phyloP scores from a whole-genome alignment of 2,329 filamentous ascomycete genomes.

The Phoma sp. region DNA sequence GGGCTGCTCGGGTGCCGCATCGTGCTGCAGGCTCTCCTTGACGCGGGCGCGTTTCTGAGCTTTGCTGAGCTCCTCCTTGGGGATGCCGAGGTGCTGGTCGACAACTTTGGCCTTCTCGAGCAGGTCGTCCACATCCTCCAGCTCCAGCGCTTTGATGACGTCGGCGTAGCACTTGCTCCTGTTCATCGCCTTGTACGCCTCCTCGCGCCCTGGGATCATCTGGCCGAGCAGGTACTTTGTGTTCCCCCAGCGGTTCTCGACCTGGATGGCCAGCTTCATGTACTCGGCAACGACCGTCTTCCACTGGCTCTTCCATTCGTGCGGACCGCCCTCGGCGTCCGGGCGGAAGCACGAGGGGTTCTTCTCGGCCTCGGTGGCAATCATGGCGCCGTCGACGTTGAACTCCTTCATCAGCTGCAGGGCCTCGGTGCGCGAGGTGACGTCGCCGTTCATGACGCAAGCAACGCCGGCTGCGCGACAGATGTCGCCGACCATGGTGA shows the following conservation, averaged over 20 bases:
- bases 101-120: slow-evolving; percentile 67
- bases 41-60: slow-evolving; percentile 54
- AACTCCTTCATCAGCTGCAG: slow-evolving; percentile 75
- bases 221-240: slow-evolving; percentile 90
- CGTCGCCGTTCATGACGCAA: slow-evolving; percentile 95
- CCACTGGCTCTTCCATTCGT: slow-evolving; percentile 68
- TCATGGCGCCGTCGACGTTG: slow-evolving; percentile 95
- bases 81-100: slow-evolving; percentile 69
- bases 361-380: slow-evolving; percentile 88
- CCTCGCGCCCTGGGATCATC: slow-evolving; percentile 80
- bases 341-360: slow-evolving; percentile 88
- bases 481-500: slow-evolving; percentile 80
- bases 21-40: slow-evolving; percentile 26
- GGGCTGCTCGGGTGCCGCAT: slow-evolving; percentile 22
- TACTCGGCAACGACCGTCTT: slow-evolving; percentile 78
- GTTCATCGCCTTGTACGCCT: slow-evolving; percentile 67
- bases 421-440: slow-evolving; percentile 75
- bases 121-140: slow-evolving; percentile 69
- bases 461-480: slow-evolving; percentile 87
- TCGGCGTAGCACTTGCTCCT: slow-evolving; percentile 74
- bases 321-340: slow-evolving; percentile 68
- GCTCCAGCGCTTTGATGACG: slow-evolving; percentile 68
- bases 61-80: slow-evolving; percentile 56
- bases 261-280: slow-evolving; percentile 72
- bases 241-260: slow-evolving; percentile 88